These are phyloP conservation scores for Pseudogymnoascus sp. DNA, from an alignment of 2,329 filamentous ascomycete species.

Conservation along the genomic window DNA sequence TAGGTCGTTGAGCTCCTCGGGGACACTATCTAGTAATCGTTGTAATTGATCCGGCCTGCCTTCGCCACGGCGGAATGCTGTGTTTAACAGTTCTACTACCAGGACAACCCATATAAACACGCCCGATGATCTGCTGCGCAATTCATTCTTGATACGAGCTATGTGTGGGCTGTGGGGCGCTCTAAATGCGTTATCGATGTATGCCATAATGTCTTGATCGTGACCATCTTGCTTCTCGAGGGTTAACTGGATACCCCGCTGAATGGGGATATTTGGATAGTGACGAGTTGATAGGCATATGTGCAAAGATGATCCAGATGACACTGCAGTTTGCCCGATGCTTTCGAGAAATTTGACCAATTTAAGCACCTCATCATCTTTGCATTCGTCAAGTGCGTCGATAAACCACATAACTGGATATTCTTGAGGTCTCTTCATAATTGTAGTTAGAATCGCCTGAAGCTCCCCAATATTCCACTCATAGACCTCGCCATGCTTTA, in stretches of 20 bases:
- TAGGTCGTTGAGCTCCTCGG: conserved; percentile 35
- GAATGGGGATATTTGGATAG: conserved; percentile 24
- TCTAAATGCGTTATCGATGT: conserved; percentile 23
- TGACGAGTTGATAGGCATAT: conserved; percentile 26
- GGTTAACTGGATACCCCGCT: conserved; percentile 20
- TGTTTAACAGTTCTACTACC: conserved; percentile 34
- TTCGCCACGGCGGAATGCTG: conserved; percentile 29
- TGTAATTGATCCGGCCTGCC: neutral
- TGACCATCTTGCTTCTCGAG: conserved; percentile 25
- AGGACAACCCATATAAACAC: conserved; percentile 26
- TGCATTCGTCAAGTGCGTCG: conserved; percentile 40
- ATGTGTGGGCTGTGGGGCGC: conserved; percentile 15
- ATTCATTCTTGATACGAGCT: conserved; percentile 19
- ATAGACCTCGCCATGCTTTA: neutral
- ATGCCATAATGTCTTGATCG: conserved; percentile 23
- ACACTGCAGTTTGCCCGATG: conserved; percentile 18
- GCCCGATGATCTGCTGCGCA: conserved; percentile 20
- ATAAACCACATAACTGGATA: conserved; percentile 31
- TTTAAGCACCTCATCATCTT: conserved; percentile 29
- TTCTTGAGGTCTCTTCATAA: neutral
- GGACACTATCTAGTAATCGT: conserved; percentile 24
- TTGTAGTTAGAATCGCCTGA: neutral
- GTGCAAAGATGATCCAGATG: conserved; percentile 12
- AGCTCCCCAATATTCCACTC: neutral
- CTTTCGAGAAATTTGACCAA: conserved; percentile 28